phyloP scores from a whole-genome alignment of 2,329 filamentous ascomycete genomes.

The Colletotrichum somersetense region DNA sequence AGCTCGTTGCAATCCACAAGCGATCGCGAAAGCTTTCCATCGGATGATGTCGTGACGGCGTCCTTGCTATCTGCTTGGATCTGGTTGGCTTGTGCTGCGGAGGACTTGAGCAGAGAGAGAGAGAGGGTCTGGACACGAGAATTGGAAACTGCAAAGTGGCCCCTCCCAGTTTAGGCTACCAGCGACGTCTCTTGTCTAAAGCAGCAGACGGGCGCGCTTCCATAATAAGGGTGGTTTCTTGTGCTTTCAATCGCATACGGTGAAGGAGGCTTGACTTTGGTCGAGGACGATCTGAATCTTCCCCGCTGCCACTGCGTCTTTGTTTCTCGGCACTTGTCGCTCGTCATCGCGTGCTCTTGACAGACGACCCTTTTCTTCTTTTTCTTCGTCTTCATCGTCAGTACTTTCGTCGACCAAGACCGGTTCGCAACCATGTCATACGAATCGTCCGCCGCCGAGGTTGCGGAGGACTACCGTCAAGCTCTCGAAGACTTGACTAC shows the following conservation, averaged over 20 bases:
- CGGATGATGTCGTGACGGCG: conserved; percentile 37
- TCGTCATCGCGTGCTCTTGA: conserved; percentile 41
- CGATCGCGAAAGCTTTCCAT: conserved; percentile 31
- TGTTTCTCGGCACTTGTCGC: conserved; percentile 25
- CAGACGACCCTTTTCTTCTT: conserved; percentile 19
- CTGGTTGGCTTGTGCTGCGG: conserved; percentile 39
- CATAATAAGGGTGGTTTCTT: conserved; percentile 42
- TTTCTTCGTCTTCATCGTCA: neutral
- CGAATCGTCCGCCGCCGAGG: conserved; percentile 77
- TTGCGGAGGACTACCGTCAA: conserved; percentile 94
- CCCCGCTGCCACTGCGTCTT: conserved; percentile 22
- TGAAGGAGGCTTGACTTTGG: conserved; percentile 28
- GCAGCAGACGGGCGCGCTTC: conserved; percentile 19
- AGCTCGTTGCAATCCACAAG: conserved; percentile 17
- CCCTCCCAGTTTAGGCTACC: conserved; percentile 39
- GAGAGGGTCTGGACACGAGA: conserved; percentile 38
- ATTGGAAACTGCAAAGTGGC: conserved; percentile 39
- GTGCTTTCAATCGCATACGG: conserved; percentile 37
- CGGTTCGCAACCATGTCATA: conserved; percentile 57
- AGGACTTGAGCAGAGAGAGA: conserved; percentile 39
- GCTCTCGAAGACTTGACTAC: conserved; percentile 91
- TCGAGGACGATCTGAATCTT: conserved; percentile 29
- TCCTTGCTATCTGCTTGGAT: conserved; percentile 39
- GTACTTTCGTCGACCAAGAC: conserved; percentile 11
- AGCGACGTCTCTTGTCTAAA: conserved; percentile 34